A percentile compares a stretch with the other conserved stretches of the same genome.
These are phyloP conservation scores for Yarrowia phangngaensis DNA, from an alignment of 805 yeast species.

Conservation along the genomic window DNA sequence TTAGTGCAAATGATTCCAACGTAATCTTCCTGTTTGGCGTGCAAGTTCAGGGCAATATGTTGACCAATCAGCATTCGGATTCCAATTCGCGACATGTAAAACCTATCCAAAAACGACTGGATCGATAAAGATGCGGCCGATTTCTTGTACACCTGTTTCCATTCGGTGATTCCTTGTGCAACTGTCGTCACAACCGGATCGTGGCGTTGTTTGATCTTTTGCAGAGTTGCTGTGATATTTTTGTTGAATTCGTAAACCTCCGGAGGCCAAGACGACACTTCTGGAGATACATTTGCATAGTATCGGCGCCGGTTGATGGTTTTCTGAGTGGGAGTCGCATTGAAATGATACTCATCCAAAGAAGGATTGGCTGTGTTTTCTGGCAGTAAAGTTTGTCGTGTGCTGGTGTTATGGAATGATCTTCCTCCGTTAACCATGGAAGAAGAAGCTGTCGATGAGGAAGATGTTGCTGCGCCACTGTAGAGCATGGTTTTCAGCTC, in stretches of 20 bases:
- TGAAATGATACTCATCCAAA: conserved; percentile 26
- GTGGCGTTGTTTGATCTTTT: conserved; percentile 73
- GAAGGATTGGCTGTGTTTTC: conserved; percentile 28
- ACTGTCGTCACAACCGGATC: conserved; percentile 91
- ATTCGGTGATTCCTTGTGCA: conserved; percentile 88
- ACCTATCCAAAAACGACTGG: conserved; percentile 77
- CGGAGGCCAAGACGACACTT: conserved; percentile 60
- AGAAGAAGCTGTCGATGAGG: background rate
- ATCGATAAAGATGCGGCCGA: conserved; percentile 62
- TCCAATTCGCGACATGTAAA: conserved; percentile 87
- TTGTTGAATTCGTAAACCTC: conserved; percentile 71
- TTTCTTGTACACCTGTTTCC: conserved; percentile 58
- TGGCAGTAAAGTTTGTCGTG: conserved; percentile 26
- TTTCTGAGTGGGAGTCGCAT: conserved; percentile 22
- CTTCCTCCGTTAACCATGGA: background rate
- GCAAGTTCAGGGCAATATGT: conserved; percentile 76
- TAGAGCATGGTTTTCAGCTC: conserved; percentile 39
- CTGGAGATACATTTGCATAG: conserved; percentile 50
- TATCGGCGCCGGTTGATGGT: conserved; percentile 42
- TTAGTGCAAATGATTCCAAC: conserved; percentile 87
- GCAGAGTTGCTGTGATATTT: conserved; percentile 59
- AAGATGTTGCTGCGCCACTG: conserved; percentile 30
- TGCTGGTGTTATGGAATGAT: conserved; percentile 10
- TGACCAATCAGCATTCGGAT: conserved; percentile 94
- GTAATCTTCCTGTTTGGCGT: conserved; percentile 56